These are phyloP conservation scores for Bruguiera parviflora DNA, from an alignment of 345 rosid species.

Conservation along the genomic window DNA sequence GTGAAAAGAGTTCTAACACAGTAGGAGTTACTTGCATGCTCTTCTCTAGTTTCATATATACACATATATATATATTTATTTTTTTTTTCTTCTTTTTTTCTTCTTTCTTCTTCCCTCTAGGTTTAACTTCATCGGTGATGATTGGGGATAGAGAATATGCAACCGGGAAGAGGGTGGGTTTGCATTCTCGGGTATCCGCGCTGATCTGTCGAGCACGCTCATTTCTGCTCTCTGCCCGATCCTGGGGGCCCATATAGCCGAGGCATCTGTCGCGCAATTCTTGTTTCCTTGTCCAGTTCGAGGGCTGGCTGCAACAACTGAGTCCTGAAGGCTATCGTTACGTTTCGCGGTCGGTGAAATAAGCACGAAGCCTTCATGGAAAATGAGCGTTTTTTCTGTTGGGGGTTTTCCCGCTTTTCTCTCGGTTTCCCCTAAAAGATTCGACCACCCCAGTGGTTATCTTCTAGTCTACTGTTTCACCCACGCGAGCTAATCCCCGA, in stretches of 20 bases:
- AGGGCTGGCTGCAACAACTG: neutral
- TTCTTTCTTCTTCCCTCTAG: neutral
- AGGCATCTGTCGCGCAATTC: constrained; percentile 15
- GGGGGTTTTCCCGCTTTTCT: too few relatives aligned
- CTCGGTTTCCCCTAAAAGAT: neutral
- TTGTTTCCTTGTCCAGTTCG: constrained; percentile 7
- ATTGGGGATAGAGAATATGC: constrained; percentile 42
- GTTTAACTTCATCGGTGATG: constrained; percentile 16
- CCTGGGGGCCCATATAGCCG: neutral
- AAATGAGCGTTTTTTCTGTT: neutral
- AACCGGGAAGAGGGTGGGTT: constrained; percentile 27
- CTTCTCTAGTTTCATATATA: too few relatives aligned
- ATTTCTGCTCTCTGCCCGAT: constrained; percentile 23
- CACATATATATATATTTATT: too few relatives aligned
- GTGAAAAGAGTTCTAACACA: constrained; percentile 22
- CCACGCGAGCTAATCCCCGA: too few relatives aligned
- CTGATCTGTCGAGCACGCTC: constrained; percentile 32
- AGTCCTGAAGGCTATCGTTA: constrained; percentile 25
- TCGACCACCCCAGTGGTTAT: too few relatives aligned
- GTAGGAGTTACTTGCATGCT: constrained; percentile 26
- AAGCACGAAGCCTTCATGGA: constrained; percentile 6
- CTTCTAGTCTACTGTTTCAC: too few relatives aligned
- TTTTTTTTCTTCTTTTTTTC: too few relatives aligned
- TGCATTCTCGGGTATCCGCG: constrained; percentile 9
- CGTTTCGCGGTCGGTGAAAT: constrained; percentile 29